Percentiles rank a stretch among this genome's conserved stretches.
phyloP scores from a whole-genome alignment of 768 basidiomycete species.

The Flagelloscypha sp. region DNA sequence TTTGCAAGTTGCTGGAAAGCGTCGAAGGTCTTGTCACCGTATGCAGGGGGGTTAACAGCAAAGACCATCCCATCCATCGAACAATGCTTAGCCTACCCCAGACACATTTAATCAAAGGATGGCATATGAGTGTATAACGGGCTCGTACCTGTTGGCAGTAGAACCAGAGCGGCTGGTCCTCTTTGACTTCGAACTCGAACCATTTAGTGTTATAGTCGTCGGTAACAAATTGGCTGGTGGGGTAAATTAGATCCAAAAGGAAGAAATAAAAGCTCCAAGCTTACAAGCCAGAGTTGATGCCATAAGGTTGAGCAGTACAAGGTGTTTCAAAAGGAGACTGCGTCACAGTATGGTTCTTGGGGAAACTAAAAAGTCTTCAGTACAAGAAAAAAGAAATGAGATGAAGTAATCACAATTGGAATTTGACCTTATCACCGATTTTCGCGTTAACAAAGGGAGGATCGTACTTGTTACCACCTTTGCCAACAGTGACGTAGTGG shows the following conservation, averaged over 20 bases:
- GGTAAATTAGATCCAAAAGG: too few relatives aligned
- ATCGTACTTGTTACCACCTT: slow-evolving; percentile 9
- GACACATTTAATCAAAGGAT: too few relatives aligned
- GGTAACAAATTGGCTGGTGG: slow-evolving; percentile 12
- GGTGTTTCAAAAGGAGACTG: slow-evolving; percentile 22
- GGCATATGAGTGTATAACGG: slow-evolving; percentile 16
- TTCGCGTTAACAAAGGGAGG: slow-evolving; percentile 14
- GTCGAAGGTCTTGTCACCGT: slow-evolving; percentile 15
- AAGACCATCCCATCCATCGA: too few relatives aligned
- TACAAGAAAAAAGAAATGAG: not conserved
- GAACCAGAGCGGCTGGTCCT: slow-evolving; percentile 21
- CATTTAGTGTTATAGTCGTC: too few relatives aligned
- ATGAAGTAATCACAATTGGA: slow-evolving; percentile 17
- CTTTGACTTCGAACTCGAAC: slow-evolving; percentile 16
- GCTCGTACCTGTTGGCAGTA: slow-evolving; percentile 18
- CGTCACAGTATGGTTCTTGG: slow-evolving; percentile 25
- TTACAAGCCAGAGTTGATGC: slow-evolving; percentile 24
- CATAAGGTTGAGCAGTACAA: slow-evolving; percentile 15
- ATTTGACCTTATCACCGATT: slow-evolving; percentile 16
- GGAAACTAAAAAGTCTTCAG: slow-evolving; percentile 6
- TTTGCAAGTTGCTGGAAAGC: too few relatives aligned
- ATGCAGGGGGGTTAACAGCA: slow-evolving; percentile 18
- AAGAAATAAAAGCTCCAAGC: slow-evolving; percentile 1
- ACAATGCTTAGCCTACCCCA: too few relatives aligned
- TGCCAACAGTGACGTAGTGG: slow-evolving; percentile 14